Percentiles rank a stretch among this genome's conserved stretches.
Evolutionary conservation across 495 filamentous ascomycete species (phyloP).

Genomic region (Hyphodiscus hymeniophilus): DNA sequence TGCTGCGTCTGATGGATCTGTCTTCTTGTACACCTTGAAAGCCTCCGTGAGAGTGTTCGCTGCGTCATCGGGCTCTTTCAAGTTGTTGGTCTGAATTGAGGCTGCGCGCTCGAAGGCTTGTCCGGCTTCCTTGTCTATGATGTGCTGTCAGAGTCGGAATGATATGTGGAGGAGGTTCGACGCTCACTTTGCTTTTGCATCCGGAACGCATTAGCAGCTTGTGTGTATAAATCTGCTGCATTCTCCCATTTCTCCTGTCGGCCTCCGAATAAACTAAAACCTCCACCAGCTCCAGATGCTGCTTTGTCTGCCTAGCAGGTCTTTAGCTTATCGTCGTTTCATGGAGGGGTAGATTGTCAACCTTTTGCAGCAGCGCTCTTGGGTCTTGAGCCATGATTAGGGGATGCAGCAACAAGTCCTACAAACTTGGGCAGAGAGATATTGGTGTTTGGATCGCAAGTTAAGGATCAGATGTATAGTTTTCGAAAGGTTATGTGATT

Average conservation of each 20-base stretch:
- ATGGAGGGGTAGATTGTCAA: conserved; percentile 25
- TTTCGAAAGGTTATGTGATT: not conserved
- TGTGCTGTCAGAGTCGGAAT: not conserved
- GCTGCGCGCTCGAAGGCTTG: conserved; percentile 74
- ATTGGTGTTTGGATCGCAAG: not conserved
- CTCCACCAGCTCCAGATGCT: conserved; percentile 55
- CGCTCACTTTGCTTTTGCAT: conserved; percentile 58
- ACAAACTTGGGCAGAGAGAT: not conserved
- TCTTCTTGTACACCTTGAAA: conserved; percentile 80
- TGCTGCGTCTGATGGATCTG: conserved; percentile 69
- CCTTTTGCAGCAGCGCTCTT: conserved; percentile 49
- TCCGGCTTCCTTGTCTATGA: conserved; percentile 69
- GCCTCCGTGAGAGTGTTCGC: conserved; percentile 69
- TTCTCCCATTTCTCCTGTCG: conserved; percentile 75
- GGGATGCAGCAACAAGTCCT: not conserved
- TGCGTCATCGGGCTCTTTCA: conserved; percentile 83
- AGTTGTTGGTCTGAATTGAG: conserved; percentile 59
- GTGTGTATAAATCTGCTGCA: conserved; percentile 71
- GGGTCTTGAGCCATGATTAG: conserved; percentile 38
- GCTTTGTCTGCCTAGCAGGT: conserved; percentile 67
- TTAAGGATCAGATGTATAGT: not conserved
- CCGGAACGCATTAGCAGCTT: conserved; percentile 76
- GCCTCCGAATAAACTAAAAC: conserved; percentile 67
- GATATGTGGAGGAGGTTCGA: not conserved
- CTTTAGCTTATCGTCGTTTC: conserved; percentile 15